Percentiles rank a stretch among this genome's conserved stretches.
Evolutionary conservation across 345 rosid genomes (phyloP).

Genomic region (Trapa incisa): DNA sequence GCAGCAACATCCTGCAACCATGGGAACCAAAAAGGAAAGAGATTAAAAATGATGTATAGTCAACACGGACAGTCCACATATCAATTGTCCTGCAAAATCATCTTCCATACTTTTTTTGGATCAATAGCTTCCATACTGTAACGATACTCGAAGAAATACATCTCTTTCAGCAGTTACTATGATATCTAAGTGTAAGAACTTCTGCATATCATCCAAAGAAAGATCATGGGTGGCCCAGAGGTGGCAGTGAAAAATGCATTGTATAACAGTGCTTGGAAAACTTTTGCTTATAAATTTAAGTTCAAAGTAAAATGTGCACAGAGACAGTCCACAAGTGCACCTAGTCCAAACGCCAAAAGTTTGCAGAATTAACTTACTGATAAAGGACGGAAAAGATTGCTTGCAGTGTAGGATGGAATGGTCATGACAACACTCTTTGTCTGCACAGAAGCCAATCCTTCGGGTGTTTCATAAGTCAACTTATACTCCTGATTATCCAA

Average conservation of each 20-base stretch:
- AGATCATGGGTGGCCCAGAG: not conserved
- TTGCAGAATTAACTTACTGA: conserved; percentile 42
- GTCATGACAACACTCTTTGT: conserved; percentile 73
- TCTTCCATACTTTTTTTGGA: too few species aligned
- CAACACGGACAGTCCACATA: not conserved
- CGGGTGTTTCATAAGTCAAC: conserved; percentile 82
- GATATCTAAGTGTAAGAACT: not conserved
- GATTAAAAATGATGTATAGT: not conserved
- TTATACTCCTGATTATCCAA: conserved; percentile 45
- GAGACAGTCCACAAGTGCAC: not conserved
- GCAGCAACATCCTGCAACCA: conserved; percentile 56
- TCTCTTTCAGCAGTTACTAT: not conserved
- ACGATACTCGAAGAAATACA: not conserved
- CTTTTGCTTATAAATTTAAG: not conserved
- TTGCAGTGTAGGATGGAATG: conserved; percentile 74
- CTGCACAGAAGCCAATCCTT: conserved; percentile 58
- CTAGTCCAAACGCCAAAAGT: not conserved
- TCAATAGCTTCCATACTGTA: too few species aligned
- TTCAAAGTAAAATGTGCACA: not conserved
- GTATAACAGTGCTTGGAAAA: not conserved
- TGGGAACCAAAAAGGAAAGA: not conserved
- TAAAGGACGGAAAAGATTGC: conserved; percentile 56
- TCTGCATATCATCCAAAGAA: not conserved
- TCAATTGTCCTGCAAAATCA: too few species aligned
- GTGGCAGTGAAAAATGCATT: not conserved